Percentiles rank a stretch among this genome's conserved stretches.
Conservation (phyloP, 306 rosid genomes). For the Dryas octopetala region DNA sequence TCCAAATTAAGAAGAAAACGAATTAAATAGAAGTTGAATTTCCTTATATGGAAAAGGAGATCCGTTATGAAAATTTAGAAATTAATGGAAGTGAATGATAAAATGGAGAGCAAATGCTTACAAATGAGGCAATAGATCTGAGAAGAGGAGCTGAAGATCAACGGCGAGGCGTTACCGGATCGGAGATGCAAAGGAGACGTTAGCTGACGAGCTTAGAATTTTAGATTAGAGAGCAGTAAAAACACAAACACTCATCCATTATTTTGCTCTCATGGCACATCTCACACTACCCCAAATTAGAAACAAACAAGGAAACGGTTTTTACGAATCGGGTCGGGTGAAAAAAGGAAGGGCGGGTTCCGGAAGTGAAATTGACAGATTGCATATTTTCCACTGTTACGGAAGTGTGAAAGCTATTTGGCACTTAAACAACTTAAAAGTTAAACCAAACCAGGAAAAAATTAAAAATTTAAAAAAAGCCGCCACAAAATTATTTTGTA, state of each 20-base stretch:
- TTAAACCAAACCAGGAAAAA: too few relatives aligned
- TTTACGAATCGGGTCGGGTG: conserved; percentile 10
- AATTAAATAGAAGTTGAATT: conserved; percentile 3
- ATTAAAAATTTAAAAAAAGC: too few relatives aligned
- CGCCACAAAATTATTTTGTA: too few relatives aligned
- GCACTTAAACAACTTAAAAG: too few relatives aligned
- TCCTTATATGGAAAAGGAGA: not conserved
- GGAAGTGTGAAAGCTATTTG: not conserved
- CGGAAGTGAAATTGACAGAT: not conserved
- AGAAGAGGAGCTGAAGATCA: not conserved
- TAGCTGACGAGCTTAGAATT: not conserved
- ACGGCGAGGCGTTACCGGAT: not conserved
- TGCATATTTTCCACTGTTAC: not conserved
- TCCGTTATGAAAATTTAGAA: not conserved
- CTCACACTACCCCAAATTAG: not conserved
- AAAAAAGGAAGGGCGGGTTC: too few relatives aligned
- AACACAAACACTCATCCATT: not conserved
- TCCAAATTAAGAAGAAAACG: not conserved
- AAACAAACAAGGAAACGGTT: not conserved
- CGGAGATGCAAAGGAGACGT: conserved; percentile 6
- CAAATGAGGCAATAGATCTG: conserved; percentile 7
- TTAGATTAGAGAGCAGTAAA: not conserved
- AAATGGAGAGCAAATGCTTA: conserved; percentile 7
- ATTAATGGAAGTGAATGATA: not conserved
- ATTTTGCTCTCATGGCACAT: not conserved